A percentile compares a stretch with the other conserved stretches of the same genome.
phyloP scores from a whole-genome alignment of 176 grass and related monocot genomes.

The Musa troglodytarum region DNA sequence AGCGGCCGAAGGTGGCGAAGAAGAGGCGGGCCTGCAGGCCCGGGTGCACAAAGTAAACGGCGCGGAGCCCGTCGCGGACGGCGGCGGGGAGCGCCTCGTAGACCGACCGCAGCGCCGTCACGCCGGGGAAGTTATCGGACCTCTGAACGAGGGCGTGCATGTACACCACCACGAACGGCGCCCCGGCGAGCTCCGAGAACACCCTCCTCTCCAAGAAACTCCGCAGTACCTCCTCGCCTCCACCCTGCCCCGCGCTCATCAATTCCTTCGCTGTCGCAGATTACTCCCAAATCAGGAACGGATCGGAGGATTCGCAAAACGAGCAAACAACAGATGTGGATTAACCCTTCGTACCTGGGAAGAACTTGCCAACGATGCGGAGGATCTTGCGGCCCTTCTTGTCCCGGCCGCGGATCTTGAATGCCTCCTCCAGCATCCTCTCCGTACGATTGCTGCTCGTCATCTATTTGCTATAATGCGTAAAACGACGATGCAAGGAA shows the following conservation, averaged over 20 bases:
- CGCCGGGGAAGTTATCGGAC: conserved; percentile 56
- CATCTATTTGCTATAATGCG: not conserved
- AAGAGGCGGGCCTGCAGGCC: conserved; percentile 80
- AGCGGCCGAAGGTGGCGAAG: conserved; percentile 66
- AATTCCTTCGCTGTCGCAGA: conserved; percentile 39
- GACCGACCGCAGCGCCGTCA: conserved; percentile 46
- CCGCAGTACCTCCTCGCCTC: conserved; percentile 41
- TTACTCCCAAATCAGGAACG: not conserved
- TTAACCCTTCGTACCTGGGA: conserved; percentile 34
- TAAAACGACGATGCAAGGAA: too few species aligned
- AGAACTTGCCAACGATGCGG: conserved; percentile 72
- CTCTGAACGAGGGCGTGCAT: conserved; percentile 60
- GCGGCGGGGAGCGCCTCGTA: conserved; percentile 45
- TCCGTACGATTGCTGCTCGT: conserved; percentile 5
- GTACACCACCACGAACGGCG: conserved; percentile 63
- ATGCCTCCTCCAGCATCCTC: conserved; percentile 45
- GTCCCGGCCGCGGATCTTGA: conserved; percentile 56
- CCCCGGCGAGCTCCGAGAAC: conserved; percentile 37
- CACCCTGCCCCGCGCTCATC: conserved; percentile 20
- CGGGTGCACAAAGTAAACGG: conserved; percentile 85
- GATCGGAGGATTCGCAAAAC: conserved; percentile 1
- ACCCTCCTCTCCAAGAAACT: conserved; percentile 30
- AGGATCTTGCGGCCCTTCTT: conserved; percentile 47
- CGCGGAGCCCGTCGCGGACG: conserved; percentile 36
- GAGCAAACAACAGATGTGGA: not conserved